Conservation (phyloP, 257 asterid species). For the Nicotiana paniculata region DNA sequence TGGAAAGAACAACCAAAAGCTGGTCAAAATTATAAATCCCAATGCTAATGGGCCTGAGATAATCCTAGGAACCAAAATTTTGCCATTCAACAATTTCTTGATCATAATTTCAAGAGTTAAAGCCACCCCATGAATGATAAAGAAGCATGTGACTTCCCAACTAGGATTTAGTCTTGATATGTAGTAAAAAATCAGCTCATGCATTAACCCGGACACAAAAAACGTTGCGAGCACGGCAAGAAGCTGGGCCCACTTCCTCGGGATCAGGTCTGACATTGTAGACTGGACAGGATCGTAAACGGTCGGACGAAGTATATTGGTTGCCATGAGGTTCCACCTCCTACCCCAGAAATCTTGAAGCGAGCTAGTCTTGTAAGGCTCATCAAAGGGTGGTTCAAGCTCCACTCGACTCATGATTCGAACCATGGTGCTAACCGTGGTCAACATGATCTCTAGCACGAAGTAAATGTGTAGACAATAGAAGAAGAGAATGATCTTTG, state of each 20-base stretch:
- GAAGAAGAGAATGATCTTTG: constrained; percentile 13
- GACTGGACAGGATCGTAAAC: constrained; percentile 20
- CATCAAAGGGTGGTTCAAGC: constrained; percentile 8
- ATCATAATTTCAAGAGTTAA: constrained; percentile 21
- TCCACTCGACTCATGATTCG: not conserved
- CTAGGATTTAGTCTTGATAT: constrained; percentile 34
- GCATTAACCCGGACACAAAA: constrained; percentile 57
- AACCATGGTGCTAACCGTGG: not conserved
- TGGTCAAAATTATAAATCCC: constrained; percentile 26
- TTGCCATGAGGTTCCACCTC: constrained; percentile 53
- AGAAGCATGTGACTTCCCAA: constrained; percentile 32
- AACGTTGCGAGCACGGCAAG: constrained; percentile 31
- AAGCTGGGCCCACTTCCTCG: constrained; percentile 13
- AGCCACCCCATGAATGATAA: constrained; percentile 36
- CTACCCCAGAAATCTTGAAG: constrained; percentile 61
- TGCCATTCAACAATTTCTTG: constrained; percentile 17
- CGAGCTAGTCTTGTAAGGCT: constrained; percentile 34
- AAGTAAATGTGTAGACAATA: constrained; percentile 6
- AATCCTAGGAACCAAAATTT: constrained; percentile 15
- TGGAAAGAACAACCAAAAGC: constrained; percentile 51
- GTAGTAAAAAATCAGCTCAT: constrained; percentile 50
- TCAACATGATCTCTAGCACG: constrained; percentile 5
- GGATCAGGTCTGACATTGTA: not conserved
- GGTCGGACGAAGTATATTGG: constrained; percentile 26
- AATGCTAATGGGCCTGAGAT: constrained; percentile 32